Conservation (phyloP, 2,329 filamentous ascomycete species). For the Pestalotiopsis sp. region DNA sequence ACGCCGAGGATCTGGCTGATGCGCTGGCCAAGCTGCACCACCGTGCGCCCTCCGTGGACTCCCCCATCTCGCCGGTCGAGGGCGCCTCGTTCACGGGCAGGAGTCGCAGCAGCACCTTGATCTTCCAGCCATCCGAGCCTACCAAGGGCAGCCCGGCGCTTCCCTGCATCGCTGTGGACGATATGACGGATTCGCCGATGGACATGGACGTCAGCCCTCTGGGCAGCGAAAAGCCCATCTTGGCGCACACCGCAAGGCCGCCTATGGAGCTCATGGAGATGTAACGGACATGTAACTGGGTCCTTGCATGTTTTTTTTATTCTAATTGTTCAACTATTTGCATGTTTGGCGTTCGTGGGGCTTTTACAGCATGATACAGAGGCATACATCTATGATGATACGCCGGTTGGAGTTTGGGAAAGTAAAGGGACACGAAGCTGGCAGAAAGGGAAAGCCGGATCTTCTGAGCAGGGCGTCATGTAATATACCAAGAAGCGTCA, state of each 20-base stretch:
- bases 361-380: not conserved
- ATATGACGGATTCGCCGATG: slow-evolving; percentile 61
- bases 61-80: slow-evolving; percentile 41
- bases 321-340: not conserved
- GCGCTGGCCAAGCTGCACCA: slow-evolving; percentile 65
- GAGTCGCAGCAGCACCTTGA: slow-evolving; percentile 66
- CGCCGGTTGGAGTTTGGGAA: not conserved
- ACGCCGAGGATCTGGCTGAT: slow-evolving; percentile 69
- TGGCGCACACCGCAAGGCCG: slow-evolving; percentile 63
- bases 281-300: not conserved
- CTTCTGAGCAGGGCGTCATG: not conserved
- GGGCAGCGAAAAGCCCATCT: slow-evolving; percentile 47
- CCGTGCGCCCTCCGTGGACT: slow-evolving; percentile 26
- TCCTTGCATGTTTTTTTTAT: not conserved
- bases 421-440: not conserved
- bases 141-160: slow-evolving; percentile 53
- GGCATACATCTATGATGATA: not conserved
- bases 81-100: slow-evolving; percentile 37
- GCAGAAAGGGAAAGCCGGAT: not conserved
- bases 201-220: slow-evolving; percentile 38
- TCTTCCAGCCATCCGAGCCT: slow-evolving; percentile 63
- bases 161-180: slow-evolving; percentile 68
- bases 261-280: slow-evolving; percentile 65
- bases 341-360: slow-evolving; percentile 5
- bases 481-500: not conserved